A percentile compares a stretch with the other conserved stretches of the same genome.
Evolutionary conservation across 2,329 filamentous ascomycete species (phyloP).

Genomic region (Ascochyta viciae-villosae): DNA sequence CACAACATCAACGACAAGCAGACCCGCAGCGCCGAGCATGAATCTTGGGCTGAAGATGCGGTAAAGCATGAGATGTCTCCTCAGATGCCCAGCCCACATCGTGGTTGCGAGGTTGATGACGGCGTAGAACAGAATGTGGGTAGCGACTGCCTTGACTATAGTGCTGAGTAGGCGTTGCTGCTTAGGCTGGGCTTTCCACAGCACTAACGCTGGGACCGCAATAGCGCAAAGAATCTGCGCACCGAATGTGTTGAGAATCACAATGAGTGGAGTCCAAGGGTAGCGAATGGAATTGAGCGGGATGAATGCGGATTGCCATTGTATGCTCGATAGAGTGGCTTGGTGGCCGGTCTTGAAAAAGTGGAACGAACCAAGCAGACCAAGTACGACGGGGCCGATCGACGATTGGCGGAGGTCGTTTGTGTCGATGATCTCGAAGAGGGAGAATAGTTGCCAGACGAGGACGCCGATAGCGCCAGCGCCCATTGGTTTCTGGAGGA

Average conservation of each 20-base stretch:
- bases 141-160: conserved; percentile 73
- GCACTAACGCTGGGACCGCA: conserved; percentile 78
- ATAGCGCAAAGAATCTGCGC: conserved; percentile 84
- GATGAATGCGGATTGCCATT: conserved; percentile 96
- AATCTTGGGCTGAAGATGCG: conserved; percentile 91
- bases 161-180: conserved; percentile 69
- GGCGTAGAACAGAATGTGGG: conserved; percentile 82
- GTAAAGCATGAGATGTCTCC: conserved; percentile 95
- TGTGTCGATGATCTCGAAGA: conserved; percentile 69
- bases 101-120: conserved; percentile 85
- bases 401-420: conserved; percentile 69
- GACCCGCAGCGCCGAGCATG: conserved; percentile 76
- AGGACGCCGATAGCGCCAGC: conserved; percentile 82
- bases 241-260: conserved; percentile 86
- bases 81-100: conserved; percentile 85
- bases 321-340: conserved; percentile 83
- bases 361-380: conserved; percentile 88
- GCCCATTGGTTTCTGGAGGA: conserved; percentile 95
- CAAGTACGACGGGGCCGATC: conserved; percentile 84
- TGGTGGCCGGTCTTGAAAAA: conserved; percentile 99
- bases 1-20: conserved; percentile 80
- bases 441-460: conserved; percentile 86
- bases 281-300: conserved; percentile 83
- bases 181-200: conserved; percentile 89
- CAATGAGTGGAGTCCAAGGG: conserved; percentile 84